Base-by-base conservation (phyloP, 2,329 filamentous ascomycete species). In the Trichophaea hybrida region DNA sequence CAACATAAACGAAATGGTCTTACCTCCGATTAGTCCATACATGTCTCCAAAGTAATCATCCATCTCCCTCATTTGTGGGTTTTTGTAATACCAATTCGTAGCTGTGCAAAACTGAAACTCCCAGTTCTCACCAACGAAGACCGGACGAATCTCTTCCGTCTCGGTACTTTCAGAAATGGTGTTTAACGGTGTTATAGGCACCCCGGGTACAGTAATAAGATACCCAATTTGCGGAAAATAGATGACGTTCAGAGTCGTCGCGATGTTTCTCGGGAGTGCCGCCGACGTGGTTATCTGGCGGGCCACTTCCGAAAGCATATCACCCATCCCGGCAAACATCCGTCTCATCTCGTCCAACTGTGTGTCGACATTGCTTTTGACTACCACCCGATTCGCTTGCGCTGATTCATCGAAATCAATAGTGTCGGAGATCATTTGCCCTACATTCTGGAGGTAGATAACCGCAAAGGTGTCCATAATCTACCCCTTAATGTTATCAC, bases 221-320 rank as follows among this genome's bases (percentile, higher is more conserved):
- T 96, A 98, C 0, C 93, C 93, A 40, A 96, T 80, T 68, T 95
- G 89, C 0, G 90, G 91, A 63, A 94, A 85, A 70, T 93, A 95
- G 15, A 93, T 85, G 63, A 94, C 94, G 58, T 90, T 90, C 37
- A 85, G 71, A 10, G 76, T 74, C 1, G 71, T 69, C 24, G 76
- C 73, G 1, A 79, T 71, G 15, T 78, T 75, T 76, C 76, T 78
- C 77, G 61, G 78, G 75, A 0, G 89, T 84, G 17, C 74, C 1
- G 77, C 76, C 8, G 10, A 17, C 12, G 72, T 71, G 0, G 79
- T 79, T 59, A 95, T 75, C n/a, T 80, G 78, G 15, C 76, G 74
- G 4, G 83, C 82, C 1, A 88, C 80, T 57, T 81, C 73, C 1
- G 80, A 82, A 12, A 98, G 77, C 10, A 96, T 77, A 60, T 78